Conservation (phyloP, 495 filamentous ascomycete species). For the Penicillium desertorum region DNA sequence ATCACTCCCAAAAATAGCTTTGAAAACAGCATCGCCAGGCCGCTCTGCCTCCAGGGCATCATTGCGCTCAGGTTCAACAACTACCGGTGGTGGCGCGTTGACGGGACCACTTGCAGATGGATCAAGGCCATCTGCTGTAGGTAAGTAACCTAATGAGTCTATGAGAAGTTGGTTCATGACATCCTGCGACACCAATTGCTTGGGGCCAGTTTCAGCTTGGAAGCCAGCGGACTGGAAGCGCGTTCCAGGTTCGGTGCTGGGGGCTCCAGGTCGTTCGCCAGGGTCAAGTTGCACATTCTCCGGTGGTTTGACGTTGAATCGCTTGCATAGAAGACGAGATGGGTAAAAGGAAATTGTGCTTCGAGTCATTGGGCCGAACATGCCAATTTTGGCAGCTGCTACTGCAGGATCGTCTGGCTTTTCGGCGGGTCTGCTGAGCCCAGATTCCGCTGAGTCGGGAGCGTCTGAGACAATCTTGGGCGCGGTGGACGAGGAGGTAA, state of each 20-base stretch:
- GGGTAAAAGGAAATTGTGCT: conserved; percentile 73
- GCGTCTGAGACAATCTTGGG: conserved; percentile 46
- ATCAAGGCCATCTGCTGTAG: conserved; percentile 16
- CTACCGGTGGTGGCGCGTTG: conserved; percentile 5
- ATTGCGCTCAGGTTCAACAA: conserved; percentile 74
- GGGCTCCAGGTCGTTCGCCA: conserved; percentile 30
- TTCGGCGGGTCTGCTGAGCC: conserved; percentile 55
- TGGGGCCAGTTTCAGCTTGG: conserved; percentile 32
- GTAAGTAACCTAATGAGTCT: conserved; percentile 26
- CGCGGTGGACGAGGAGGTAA: conserved; percentile 68
- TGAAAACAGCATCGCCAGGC: conserved; percentile 87
- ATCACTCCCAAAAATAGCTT: conserved; percentile 88
- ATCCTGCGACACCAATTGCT: conserved; percentile 43
- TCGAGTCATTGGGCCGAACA: conserved; percentile 89
- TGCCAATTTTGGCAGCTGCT: conserved; percentile 83
- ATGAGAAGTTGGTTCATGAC: conserved; percentile 42
- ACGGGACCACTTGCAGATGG: conserved; percentile 5
- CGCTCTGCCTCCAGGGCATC: conserved; percentile 80
- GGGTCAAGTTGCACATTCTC: conserved; percentile 66
- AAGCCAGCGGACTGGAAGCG: conserved; percentile 41
- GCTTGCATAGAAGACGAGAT: conserved; percentile 81
- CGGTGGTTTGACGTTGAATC: conserved; percentile 82
- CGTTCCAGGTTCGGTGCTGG: conserved; percentile 22
- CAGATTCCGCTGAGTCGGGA: conserved; percentile 35
- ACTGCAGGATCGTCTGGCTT: conserved; percentile 79